Evolutionary conservation across 169 alveolate genomes (phyloP).

Genomic region (Eimeria praecox): DNA sequence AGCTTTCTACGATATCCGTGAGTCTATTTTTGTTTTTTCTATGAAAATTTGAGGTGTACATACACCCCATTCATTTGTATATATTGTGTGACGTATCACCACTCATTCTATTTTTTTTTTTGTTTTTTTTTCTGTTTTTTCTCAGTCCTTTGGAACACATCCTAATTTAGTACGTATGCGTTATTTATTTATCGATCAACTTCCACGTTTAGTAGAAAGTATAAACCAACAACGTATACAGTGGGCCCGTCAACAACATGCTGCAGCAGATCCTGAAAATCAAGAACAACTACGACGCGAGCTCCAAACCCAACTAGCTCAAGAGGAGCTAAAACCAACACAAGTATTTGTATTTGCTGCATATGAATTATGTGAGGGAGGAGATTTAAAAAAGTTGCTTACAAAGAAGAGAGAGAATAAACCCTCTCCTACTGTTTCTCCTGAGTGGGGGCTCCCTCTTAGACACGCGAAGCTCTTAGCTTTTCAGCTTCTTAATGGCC

Average conservation of each 20-base stretch:
- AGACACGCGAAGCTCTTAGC: conserved; percentile 92
- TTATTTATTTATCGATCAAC: conserved; percentile 69
- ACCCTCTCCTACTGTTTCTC: conserved; percentile 15
- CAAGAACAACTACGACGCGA: conserved; percentile 59
- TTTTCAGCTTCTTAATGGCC: conserved; percentile 97
- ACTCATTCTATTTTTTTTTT: background rate
- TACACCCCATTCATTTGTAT: background rate
- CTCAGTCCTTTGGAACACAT: conserved; percentile 78
- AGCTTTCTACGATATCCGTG: conserved; percentile 91
- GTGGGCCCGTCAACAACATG: conserved; percentile 73
- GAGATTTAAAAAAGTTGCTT: conserved; percentile 59
- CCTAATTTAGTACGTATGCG: conserved; percentile 77
- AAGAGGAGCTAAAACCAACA: conserved; percentile 64
- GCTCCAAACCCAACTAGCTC: conserved; percentile 42
- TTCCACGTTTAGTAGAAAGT: conserved; percentile 46
- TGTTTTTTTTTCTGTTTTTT: background rate
- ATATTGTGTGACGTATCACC: background rate
- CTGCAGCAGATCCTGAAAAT: conserved; percentile 25
- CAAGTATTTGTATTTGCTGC: conserved; percentile 91
- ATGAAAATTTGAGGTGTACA: background rate
- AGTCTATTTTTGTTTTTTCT: too few relatives aligned
- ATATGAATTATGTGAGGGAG: conserved; percentile 91
- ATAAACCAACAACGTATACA: conserved; percentile 61
- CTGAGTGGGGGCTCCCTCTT: conserved; percentile 87
- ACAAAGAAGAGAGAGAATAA: conserved; percentile 78